phyloP scores from a whole-genome alignment of 805 yeast species.

The Hanseniaspora osmophila region DNA sequence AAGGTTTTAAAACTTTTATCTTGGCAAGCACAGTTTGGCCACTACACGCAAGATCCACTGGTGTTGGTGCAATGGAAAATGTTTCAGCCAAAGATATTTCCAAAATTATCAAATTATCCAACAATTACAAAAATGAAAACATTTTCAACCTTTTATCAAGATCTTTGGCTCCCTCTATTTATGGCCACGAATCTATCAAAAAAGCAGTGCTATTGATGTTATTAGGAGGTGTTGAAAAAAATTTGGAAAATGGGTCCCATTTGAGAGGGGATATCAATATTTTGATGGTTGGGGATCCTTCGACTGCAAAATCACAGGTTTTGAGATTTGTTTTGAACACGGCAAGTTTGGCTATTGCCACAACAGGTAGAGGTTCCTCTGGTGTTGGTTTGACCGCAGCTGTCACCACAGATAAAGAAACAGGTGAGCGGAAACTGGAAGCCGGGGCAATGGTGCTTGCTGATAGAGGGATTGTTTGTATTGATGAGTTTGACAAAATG shows the following conservation, averaged over 20 bases:
- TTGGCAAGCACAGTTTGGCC: conserved; percentile 84
- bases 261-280: conserved; percentile 95
- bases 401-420: conserved; percentile 88
- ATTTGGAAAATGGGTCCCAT: conserved; percentile 87
- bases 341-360: conserved; percentile 89
- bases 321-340: conserved; percentile 90
- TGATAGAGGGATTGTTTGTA: conserved; percentile 93
- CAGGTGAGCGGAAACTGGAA: conserved; percentile 90
- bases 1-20: conserved; percentile 70
- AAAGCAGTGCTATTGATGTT: conserved; percentile 82
- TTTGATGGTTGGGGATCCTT: conserved; percentile 96
- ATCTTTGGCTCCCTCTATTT: conserved; percentile 90
- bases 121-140: conserved; percentile 56
- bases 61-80: conserved; percentile 55
- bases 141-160: conserved; percentile 61
- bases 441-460: conserved; percentile 99
- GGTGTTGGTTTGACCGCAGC: conserved; percentile 99
- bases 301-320: conserved; percentile 95
- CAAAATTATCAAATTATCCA: conserved; percentile 65
- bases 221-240: conserved; percentile 88
- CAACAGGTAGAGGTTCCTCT: conserved; percentile 98
- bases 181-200: conserved; percentile 83
- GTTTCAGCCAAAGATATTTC: conserved; percentile 75
- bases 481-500: conserved; percentile 98
- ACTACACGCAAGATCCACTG: conserved; percentile 74